Conservation (phyloP, 805 yeast genomes). For the Candida morakotiae region DNA sequence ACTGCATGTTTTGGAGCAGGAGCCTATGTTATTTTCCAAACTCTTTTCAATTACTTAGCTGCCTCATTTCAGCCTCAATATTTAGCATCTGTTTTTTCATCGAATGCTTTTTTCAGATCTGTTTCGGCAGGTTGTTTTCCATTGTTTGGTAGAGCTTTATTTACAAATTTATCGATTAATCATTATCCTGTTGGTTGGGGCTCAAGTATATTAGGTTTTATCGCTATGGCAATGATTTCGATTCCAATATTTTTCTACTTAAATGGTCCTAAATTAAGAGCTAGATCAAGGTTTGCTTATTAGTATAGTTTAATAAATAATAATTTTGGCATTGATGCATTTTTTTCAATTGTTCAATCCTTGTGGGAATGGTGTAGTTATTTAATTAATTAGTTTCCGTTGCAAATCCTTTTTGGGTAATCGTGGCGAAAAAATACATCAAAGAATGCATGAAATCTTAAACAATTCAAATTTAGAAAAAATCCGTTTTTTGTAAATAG, state of each 20-base stretch:
- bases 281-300: constrained; percentile 37
- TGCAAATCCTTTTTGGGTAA: too few relatives aligned
- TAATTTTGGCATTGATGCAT: too few relatives aligned
- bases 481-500: too few relatives aligned
- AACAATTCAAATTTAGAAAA: too few relatives aligned
- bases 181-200: constrained; percentile 63
- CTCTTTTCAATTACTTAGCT: constrained; percentile 47
- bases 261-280: constrained; percentile 43
- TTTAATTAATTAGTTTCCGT: too few relatives aligned
- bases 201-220: constrained; percentile 41
- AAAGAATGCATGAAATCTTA: too few relatives aligned
- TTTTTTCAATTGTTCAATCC: too few relatives aligned
- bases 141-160: constrained; percentile 60
- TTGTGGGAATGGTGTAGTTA: too few relatives aligned
- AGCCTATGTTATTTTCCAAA: constrained; percentile 47
- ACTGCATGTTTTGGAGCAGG: constrained; percentile 35
- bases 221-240: constrained; percentile 38
- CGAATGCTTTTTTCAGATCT: constrained; percentile 49
- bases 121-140: constrained; percentile 58
- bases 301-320: too few relatives aligned
- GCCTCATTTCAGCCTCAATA: constrained; percentile 41
- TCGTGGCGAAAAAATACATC: too few relatives aligned
- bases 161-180: constrained; percentile 43
- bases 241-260: constrained; percentile 45
- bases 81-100: constrained; percentile 58